phyloP scores from a whole-genome alignment of 1,284 basidiomycete species.

The Ceratobasidium papillatum region DNA sequence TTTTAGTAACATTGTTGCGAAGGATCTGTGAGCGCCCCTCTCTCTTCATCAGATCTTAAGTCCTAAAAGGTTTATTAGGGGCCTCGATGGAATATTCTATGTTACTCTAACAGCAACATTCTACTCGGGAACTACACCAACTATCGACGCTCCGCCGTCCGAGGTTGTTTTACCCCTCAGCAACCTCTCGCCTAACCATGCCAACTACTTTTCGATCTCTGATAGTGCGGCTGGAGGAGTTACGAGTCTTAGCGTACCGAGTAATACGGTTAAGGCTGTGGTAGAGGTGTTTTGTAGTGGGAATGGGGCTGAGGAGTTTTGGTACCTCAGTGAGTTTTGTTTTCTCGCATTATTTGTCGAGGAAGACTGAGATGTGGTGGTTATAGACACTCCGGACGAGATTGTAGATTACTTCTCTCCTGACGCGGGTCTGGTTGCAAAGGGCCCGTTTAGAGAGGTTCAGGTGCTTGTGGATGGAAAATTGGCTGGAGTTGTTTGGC shows the following conservation, averaged over 20 bases:
- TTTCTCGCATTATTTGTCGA: not conserved
- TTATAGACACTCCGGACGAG: conserved; percentile 39
- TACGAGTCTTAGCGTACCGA: conserved; percentile 28
- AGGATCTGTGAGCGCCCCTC: conserved; percentile 24
- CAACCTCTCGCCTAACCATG: conserved; percentile 48
- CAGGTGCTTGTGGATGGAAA: conserved; percentile 45
- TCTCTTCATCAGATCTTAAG: not conserved
- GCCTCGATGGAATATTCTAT: conserved; percentile 38
- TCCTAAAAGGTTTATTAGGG: conserved; percentile 26
- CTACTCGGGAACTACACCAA: conserved; percentile 3
- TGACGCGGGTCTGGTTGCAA: conserved; percentile 21
- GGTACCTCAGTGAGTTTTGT: conserved; percentile 41
- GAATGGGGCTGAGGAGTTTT: conserved; percentile 46
- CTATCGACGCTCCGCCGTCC: not conserved
- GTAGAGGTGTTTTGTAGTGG: conserved; percentile 44
- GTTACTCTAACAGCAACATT: conserved; percentile 43
- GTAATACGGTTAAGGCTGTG: conserved; percentile 38
- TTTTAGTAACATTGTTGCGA: conserved; percentile 40
- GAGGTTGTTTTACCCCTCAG: conserved; percentile 43
- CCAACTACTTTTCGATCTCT: conserved; percentile 50
- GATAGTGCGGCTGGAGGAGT: conserved; percentile 32
- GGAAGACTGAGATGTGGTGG: not conserved
- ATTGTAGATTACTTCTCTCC: conserved; percentile 37
- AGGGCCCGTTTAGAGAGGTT: conserved; percentile 46
- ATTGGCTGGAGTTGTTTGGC: conserved; percentile 44